Evolutionary conservation across 805 yeast species (phyloP).

Genomic region (Nakazawaea wickerhamii): DNA sequence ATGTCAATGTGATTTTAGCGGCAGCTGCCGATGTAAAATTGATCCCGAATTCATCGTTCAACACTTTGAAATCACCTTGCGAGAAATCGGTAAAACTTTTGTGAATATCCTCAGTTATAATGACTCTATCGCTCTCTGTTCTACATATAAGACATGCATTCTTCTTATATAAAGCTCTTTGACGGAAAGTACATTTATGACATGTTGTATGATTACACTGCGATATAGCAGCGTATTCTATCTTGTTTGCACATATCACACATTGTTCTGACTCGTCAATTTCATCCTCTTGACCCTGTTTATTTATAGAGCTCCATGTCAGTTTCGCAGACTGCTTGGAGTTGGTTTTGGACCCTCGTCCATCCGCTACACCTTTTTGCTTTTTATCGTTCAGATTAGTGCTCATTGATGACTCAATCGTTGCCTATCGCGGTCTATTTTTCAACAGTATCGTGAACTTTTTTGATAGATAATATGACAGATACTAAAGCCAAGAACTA

Average conservation of each 20-base stretch:
- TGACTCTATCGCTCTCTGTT: slow-evolving; percentile 50
- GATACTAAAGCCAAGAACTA: too few species aligned
- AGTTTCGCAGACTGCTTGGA: slow-evolving; percentile 4
- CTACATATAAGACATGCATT: slow-evolving; percentile 81
- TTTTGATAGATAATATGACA: too few species aligned
- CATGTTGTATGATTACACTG: slow-evolving; percentile 87
- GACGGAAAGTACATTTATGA: slow-evolving; percentile 75
- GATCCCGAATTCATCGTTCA: slow-evolving; percentile 45
- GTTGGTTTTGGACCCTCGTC: slow-evolving; percentile 3
- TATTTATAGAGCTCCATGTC: slow-evolving; percentile 4
- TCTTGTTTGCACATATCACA: slow-evolving; percentile 77
- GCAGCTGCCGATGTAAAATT: slow-evolving; percentile 54
- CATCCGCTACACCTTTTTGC: slow-evolving; percentile 8
- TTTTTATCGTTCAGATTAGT: neutral
- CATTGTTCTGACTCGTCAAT: slow-evolving; percentile 46
- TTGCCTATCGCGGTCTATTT: neutral
- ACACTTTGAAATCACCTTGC: slow-evolving; percentile 25
- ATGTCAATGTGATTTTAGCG: slow-evolving; percentile 38
- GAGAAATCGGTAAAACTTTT: slow-evolving; percentile 34
- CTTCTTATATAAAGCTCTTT: slow-evolving; percentile 73
- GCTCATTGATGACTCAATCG: neutral
- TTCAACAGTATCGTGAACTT: too few species aligned
- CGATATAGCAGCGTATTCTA: slow-evolving; percentile 60
- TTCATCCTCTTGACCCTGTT: slow-evolving; percentile 17
- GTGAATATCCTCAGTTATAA: slow-evolving; percentile 46